Evolutionary conservation across 805 yeast genomes (phyloP).

Genomic region (Saturnispora sekii): DNA sequence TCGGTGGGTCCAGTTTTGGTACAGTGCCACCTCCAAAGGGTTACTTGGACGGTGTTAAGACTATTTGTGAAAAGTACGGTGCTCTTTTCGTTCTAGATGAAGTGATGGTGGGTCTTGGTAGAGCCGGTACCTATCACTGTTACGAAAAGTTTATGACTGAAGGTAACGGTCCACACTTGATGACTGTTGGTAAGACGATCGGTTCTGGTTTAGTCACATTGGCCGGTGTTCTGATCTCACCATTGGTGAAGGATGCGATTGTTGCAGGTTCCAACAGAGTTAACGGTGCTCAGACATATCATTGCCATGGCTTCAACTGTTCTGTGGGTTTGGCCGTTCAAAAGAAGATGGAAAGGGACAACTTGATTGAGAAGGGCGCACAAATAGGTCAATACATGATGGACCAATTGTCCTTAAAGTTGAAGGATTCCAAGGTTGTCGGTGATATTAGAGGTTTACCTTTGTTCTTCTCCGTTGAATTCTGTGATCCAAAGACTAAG

Average conservation of each 20-base stretch:
- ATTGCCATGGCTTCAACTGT: constrained; percentile 39
- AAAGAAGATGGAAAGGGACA: constrained; percentile 25
- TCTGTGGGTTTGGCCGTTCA: constrained; percentile 39
- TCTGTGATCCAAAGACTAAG: constrained; percentile 36
- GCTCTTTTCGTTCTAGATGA: constrained; percentile 91
- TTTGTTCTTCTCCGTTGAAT: constrained; percentile 45
- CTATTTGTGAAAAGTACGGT: constrained; percentile 84
- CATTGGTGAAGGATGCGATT: constrained; percentile 31
- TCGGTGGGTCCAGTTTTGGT: constrained; percentile 38
- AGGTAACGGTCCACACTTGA: constrained; percentile 38
- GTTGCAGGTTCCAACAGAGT: constrained; percentile 32
- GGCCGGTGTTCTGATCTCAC: constrained; percentile 38
- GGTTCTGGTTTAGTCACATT: constrained; percentile 43
- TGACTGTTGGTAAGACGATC: constrained; percentile 41
- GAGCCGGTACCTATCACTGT: constrained; percentile 38
- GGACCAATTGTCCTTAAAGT: constrained; percentile 22
- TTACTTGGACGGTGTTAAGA: constrained; percentile 35
- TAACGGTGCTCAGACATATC: constrained; percentile 43
- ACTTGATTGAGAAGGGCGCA: constrained; percentile 32
- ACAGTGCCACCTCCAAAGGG: constrained; percentile 36
- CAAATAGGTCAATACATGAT: constrained; percentile 37
- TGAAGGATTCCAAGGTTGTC: constrained; percentile 27
- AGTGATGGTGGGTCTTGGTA: constrained; percentile 59
- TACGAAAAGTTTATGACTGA: constrained; percentile 33
- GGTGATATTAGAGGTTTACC: constrained; percentile 50